These are phyloP conservation scores for Arthroderma sp. DNA, from an alignment of 2,329 filamentous ascomycete species.

Conservation along the genomic window DNA sequence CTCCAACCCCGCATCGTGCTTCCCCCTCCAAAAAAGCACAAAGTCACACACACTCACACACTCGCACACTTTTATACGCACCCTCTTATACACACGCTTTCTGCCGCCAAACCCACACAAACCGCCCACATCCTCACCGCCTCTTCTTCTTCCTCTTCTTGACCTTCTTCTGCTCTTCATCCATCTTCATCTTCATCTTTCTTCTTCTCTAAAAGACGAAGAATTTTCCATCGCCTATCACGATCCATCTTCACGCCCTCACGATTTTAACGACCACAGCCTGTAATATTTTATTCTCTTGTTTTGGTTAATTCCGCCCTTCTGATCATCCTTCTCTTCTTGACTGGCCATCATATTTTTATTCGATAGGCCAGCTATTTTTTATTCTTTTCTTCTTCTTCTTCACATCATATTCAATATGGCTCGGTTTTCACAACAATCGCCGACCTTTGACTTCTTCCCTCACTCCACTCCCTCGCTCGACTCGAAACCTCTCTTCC, in stretches of 20 bases:
- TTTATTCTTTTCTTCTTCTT: constrained; percentile 3
- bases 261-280: neutral
- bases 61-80: neutral
- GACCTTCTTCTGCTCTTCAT: constrained; percentile 6
- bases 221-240: too few relatives aligned
- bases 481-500: constrained; percentile 28
- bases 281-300: constrained; percentile 2
- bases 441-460: constrained; percentile 29
- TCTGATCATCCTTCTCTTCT: constrained; percentile 7
- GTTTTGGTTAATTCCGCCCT: constrained; percentile 1
- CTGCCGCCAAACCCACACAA: neutral
- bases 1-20: neutral
- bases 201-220: neutral
- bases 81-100: constrained; percentile 1
- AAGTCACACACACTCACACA: neutral
- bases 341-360: constrained; percentile 3
- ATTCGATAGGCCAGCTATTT: constrained; percentile 4
- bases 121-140: neutral
- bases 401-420: constrained; percentile 15
- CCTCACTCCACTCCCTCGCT: constrained; percentile 30
- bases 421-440: constrained; percentile 33
- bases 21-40: neutral
- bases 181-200: constrained; percentile 4
- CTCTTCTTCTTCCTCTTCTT: constrained; percentile 6
- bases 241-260: neutral